Base-by-base conservation (phyloP, 192 early-diverging fungal genomes). In the Dimargaris xerosporica region DNA sequence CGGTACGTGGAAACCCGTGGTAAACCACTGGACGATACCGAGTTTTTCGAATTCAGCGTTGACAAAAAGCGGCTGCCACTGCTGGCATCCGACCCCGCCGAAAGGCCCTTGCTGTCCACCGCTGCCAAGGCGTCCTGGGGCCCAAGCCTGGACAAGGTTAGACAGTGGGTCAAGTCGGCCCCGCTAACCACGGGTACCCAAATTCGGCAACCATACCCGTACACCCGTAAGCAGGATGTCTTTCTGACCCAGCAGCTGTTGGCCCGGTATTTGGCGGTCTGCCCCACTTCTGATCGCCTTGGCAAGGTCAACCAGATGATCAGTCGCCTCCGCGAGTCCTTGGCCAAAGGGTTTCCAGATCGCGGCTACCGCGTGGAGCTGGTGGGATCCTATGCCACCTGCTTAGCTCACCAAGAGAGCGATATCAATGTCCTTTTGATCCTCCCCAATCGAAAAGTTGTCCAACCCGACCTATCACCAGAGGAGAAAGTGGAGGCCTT, bases 321-420 rank as follows among this genome's bases (percentile, higher is more conserved):
- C 13, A 41, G 10, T 11, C 54, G 31, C 34, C 5, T 29, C 12
- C 54, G 54, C 7, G 9, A 41, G 54, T 12, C 54, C 10, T 56
- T 56, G 6, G 28, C 11, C 12, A 56, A 29, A 9, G 5, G 5
- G 15, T 25, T 16, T 16, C 23, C 23, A 4, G 12, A 5, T 41
- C 6, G 9, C 26, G 54, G 31, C 30, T 56, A 56, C n/a, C 54
- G 54, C 12, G 54, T 56, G 25, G 54, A 56, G n/a, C 30, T 56
- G 7, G 54, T 56, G 30, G 54, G 54, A 16, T 56, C 54, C 11
- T 56, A 30, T 31, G 54, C 28, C 5, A 56, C 25, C 30, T 21
- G n/a, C 5, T 29, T 56, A n/a, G 54, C 54, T 29, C 12, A 12
- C 30, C 25, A 11, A 13, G 12, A 31, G 17, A 56, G 54, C n/a